Conservation (phyloP, 768 basidiomycete species). For the Panaeolus papilionaceus region DNA sequence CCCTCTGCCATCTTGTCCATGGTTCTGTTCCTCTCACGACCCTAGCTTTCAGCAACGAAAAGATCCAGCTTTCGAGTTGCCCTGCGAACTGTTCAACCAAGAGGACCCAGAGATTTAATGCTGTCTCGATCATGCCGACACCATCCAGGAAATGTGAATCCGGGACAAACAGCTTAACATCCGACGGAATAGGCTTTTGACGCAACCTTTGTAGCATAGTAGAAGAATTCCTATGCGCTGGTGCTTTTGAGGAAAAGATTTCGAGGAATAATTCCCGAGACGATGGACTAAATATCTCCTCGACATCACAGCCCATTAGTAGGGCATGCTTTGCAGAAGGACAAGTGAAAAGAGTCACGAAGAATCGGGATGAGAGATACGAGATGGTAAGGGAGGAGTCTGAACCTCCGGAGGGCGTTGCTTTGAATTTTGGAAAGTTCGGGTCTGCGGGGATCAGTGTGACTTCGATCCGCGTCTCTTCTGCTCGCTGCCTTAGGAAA, state of each 20-base stretch:
- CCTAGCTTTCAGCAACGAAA: conserved; percentile 44
- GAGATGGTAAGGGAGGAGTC: conserved; percentile 38
- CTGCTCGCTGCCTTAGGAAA: conserved; percentile 42
- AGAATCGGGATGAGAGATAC: conserved; percentile 53
- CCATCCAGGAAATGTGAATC: conserved; percentile 30
- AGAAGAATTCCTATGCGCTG: conserved; percentile 13
- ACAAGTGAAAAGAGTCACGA: conserved; percentile 47
- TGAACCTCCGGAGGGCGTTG: conserved; percentile 19
- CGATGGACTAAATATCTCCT: conserved; percentile 45
- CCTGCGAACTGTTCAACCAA: conserved; percentile 29
- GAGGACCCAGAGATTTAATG: background rate
- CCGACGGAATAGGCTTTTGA: background rate
- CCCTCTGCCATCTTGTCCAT: conserved; percentile 57
- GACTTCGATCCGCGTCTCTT: conserved; percentile 42
- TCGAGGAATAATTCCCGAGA: conserved; percentile 41
- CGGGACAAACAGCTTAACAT: conserved; percentile 23
- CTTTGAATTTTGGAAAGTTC: conserved; percentile 30
- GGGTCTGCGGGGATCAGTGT: conserved; percentile 46
- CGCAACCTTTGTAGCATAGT: background rate
- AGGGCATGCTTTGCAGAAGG: conserved; percentile 50
- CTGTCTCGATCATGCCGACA: conserved; percentile 12
- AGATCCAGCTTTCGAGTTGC: conserved; percentile 46
- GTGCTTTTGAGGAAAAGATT: conserved; percentile 36
- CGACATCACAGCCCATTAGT: conserved; percentile 44
- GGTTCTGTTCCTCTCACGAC: conserved; percentile 60